These are phyloP conservation scores for Lagenidium giganteum DNA, from an alignment of 352 stramenopile species.

Conservation along the genomic window DNA sequence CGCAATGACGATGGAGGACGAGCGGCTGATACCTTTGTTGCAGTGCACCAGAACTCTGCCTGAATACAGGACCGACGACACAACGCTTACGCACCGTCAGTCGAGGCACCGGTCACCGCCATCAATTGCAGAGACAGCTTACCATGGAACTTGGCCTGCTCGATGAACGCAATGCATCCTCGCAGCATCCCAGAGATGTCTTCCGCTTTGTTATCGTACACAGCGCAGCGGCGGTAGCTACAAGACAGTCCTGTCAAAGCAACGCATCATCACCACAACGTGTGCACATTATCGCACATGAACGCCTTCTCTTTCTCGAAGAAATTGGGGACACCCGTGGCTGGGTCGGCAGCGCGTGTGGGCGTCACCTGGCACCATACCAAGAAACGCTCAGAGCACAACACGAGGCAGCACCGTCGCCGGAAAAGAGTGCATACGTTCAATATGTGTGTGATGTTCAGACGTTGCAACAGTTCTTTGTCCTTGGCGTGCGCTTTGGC, in stretches of 20 bases:
- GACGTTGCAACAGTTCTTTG: slow-evolving; percentile 41
- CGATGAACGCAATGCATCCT: slow-evolving; percentile 86
- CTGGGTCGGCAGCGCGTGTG: slow-evolving; percentile 68
- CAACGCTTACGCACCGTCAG: slow-evolving; percentile 37
- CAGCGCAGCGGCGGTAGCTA: slow-evolving; percentile 75
- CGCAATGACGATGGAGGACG: slow-evolving; percentile 82
- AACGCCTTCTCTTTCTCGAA: slow-evolving; percentile 85
- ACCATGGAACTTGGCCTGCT: slow-evolving; percentile 89
- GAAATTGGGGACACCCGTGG: slow-evolving; percentile 87
- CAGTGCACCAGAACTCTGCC: slow-evolving; percentile 89
- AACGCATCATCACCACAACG: background rate
- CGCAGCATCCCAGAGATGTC: slow-evolving; percentile 81
- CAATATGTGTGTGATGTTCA: slow-evolving; percentile 79
- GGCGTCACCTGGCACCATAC: slow-evolving; percentile 57
- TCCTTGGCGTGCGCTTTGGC: slow-evolving; percentile 62
- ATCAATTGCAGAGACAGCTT: slow-evolving; percentile 5
- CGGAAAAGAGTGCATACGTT: slow-evolving; percentile 35
- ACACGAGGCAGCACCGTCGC: background rate
- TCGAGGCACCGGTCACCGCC: background rate
- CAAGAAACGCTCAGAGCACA: background rate
- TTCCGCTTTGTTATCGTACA: slow-evolving; percentile 90
- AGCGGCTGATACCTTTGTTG: slow-evolving; percentile 89
- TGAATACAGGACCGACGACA: slow-evolving; percentile 11
- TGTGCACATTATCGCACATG: slow-evolving; percentile 19
- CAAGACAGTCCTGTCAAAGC: background rate